phyloP scores from a whole-genome alignment of 441 rosid species.

The Erysimum cheiri region DNA sequence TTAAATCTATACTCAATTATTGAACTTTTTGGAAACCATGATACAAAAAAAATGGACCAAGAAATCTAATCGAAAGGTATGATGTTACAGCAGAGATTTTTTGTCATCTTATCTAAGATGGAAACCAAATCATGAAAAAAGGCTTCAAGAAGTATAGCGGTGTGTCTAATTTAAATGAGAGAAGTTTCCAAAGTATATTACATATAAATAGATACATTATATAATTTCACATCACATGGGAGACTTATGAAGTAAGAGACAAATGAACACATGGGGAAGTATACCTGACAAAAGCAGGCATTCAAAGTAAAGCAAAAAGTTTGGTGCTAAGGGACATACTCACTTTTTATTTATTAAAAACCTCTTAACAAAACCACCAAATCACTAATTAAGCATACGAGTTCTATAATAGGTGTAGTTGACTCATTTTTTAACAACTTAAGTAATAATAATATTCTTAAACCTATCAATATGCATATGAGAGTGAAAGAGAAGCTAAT shows the following conservation, averaged over 20 bases:
- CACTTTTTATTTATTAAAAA: background rate
- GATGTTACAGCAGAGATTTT: constrained; percentile 42
- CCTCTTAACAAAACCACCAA: constrained; percentile 1
- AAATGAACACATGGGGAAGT: constrained; percentile 45
- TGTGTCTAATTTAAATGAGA: constrained; percentile 48
- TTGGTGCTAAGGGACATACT: constrained; percentile 44
- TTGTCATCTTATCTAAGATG: constrained; percentile 45
- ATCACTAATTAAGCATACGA: constrained; percentile 1
- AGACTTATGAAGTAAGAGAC: constrained; percentile 45
- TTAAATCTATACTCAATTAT: constrained; percentile 32
- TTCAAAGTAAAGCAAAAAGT: constrained; percentile 46
- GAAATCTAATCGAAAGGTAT: constrained; percentile 44
- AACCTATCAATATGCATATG: background rate
- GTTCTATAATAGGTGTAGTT: background rate
- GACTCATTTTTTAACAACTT: constrained; percentile 5
- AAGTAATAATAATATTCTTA: constrained; percentile 1
- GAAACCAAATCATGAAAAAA: constrained; percentile 44
- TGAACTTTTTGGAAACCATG: constrained; percentile 34
- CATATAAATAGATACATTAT: constrained; percentile 22
- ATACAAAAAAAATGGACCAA: constrained; percentile 25
- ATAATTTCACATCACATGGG: constrained; percentile 44
- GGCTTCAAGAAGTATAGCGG: constrained; percentile 40
- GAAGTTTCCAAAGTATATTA: constrained; percentile 45
- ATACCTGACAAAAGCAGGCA: constrained; percentile 48
- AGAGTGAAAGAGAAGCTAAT: constrained; percentile 25